These are phyloP conservation scores for Penicillium nucicola DNA, from an alignment of 495 filamentous ascomycete species.

Conservation along the genomic window DNA sequence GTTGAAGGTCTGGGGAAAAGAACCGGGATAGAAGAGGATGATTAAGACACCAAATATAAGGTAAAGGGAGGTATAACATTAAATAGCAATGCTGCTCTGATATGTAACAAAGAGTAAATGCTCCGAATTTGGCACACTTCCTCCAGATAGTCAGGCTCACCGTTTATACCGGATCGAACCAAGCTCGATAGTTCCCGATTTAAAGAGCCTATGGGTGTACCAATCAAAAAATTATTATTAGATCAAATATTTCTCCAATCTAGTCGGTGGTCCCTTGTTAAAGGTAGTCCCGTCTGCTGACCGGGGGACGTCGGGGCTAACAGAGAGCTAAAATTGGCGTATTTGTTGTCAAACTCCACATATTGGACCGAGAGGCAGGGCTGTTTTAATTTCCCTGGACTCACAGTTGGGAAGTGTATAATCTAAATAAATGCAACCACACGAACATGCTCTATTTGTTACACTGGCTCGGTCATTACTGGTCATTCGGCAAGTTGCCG, in stretches of 20 bases:
- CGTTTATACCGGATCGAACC: background rate
- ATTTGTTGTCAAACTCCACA: conserved; percentile 16
- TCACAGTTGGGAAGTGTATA: background rate
- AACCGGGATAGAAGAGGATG: background rate
- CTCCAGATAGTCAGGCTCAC: background rate
- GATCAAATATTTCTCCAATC: background rate
- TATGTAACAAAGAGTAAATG: conserved; percentile 5
- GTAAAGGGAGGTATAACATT: background rate
- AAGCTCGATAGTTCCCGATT: background rate
- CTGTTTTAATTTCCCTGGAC: background rate
- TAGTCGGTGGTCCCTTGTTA: background rate
- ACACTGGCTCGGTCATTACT: conserved; percentile 8
- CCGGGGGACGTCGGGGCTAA: background rate
- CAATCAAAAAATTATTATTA: background rate
- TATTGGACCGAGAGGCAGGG: background rate
- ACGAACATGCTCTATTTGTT: conserved; percentile 4
- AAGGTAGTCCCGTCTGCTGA: background rate
- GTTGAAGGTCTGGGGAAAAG: background rate
- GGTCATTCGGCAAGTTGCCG: conserved; percentile 6
- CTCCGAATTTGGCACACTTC: background rate
- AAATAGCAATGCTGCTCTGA: background rate
- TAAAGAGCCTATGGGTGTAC: background rate
- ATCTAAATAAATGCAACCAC: conserved; percentile 5
- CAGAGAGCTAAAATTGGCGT: conserved; percentile 9
- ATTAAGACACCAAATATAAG: background rate